Evolutionary conservation across 805 yeast genomes (phyloP).

Genomic region (Schwanniomyces occidentalis): DNA sequence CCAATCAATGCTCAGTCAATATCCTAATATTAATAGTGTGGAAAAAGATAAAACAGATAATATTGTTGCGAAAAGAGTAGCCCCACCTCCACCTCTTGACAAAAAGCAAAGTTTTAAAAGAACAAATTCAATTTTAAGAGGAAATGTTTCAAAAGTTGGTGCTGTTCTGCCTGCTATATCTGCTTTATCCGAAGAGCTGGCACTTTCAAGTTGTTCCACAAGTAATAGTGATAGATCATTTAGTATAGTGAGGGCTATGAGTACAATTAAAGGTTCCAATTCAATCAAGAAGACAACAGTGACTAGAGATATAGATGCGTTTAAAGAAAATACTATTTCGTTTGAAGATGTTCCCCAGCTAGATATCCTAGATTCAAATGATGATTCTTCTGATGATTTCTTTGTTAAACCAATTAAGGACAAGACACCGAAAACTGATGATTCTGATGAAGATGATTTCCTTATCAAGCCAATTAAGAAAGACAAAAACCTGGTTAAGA

Average conservation of each 20-base stretch:
- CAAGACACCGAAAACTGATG: background rate
- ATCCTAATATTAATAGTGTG: background rate
- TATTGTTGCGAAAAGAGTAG: slow-evolving; percentile 67
- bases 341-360: slow-evolving; percentile 70
- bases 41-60: slow-evolving; percentile 17
- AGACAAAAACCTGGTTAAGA: background rate
- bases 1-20: no score
- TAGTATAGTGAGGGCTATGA: slow-evolving; percentile 7
- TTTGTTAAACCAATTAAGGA: slow-evolving; percentile 16
- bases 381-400: slow-evolving; percentile 30
- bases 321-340: slow-evolving; percentile 68
- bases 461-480: slow-evolving; percentile 16
- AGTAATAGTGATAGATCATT: slow-evolving; percentile 11
- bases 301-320: slow-evolving; percentile 42
- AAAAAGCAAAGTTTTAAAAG: slow-evolving; percentile 10
- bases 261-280: slow-evolving; percentile 5
- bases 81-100: slow-evolving; percentile 65
- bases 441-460: slow-evolving; percentile 16
- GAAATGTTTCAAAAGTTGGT: background rate
- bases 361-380: slow-evolving; percentile 16
- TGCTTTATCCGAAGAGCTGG: slow-evolving; percentile 11
- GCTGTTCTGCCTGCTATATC: slow-evolving; percentile 9
- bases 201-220: slow-evolving; percentile 12
- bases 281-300: slow-evolving; percentile 12
- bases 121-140: background rate